These are phyloP conservation scores for Monosporascus ibericus DNA, from an alignment of 2,329 filamentous ascomycete species.

Conservation along the genomic window DNA sequence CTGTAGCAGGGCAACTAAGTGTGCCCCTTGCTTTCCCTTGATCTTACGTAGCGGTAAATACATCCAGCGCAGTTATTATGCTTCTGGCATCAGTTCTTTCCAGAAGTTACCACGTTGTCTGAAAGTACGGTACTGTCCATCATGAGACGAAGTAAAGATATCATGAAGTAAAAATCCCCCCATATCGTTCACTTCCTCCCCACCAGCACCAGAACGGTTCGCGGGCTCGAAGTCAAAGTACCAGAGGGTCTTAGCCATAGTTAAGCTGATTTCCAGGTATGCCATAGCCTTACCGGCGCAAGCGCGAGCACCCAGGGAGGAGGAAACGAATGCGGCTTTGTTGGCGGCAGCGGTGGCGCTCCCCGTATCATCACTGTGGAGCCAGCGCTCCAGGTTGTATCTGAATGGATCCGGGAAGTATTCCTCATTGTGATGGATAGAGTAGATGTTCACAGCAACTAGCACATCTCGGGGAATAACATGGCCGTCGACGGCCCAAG, in stretches of 20 bases:
- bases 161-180: background rate
- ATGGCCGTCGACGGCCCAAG: background rate
- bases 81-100: too few relatives aligned
- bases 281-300: conserved; percentile 43
- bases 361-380: background rate
- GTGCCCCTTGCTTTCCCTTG: too few relatives aligned
- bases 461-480: conserved; percentile 1
- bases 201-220: too few relatives aligned
- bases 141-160: background rate
- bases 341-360: conserved; percentile 11
- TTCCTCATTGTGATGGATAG: conserved; percentile 2
- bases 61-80: too few relatives aligned
- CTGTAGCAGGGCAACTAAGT: too few relatives aligned
- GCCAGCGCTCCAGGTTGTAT: conserved; percentile 5
- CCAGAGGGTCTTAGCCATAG: conserved; percentile 33
- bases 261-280: conserved; percentile 35
- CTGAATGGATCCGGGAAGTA: conserved; percentile 5
- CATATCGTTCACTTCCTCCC: background rate
- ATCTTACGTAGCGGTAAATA: too few relatives aligned
- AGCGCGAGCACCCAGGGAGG: conserved; percentile 23
- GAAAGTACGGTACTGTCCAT: background rate
- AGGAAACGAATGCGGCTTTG: conserved; percentile 29
- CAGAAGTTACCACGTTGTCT: too few relatives aligned
- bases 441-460: conserved; percentile 2
- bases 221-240: conserved; percentile 26